phyloP scores from a whole-genome alignment of 805 yeast genomes.

The Ogataea sp. region DNA sequence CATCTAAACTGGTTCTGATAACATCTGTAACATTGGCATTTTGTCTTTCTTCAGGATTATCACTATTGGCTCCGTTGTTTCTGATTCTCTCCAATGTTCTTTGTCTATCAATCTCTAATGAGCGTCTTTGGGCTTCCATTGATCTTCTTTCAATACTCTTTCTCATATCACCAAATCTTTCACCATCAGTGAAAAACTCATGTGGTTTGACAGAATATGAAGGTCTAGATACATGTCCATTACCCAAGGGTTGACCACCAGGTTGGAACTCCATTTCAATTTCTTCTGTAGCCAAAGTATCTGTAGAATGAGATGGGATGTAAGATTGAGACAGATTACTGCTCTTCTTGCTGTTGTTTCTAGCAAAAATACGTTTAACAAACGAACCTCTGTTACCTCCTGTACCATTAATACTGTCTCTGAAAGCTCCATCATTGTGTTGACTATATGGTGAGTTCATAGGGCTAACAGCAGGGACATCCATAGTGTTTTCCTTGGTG shows the following conservation, averaged over 20 bases:
- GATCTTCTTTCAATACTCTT: conserved; percentile 11
- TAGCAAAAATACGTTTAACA: conserved; percentile 29
- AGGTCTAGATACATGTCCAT: conserved; percentile 27
- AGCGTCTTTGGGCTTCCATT: conserved; percentile 12
- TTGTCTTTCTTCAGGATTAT: conserved; percentile 11
- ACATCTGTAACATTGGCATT: conserved; percentile 14
- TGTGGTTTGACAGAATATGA: conserved; percentile 18
- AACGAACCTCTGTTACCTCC: conserved; percentile 30
- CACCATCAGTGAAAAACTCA: conserved; percentile 12
- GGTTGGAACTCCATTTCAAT: conserved; percentile 36
- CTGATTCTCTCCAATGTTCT: conserved; percentile 11
- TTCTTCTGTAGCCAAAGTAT: conserved; percentile 38
- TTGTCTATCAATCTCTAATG: conserved; percentile 13
- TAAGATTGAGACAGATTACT: conserved; percentile 24
- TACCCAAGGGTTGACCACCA: conserved; percentile 7
- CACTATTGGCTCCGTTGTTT: conserved; percentile 10
- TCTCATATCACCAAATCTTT: conserved; percentile 12
- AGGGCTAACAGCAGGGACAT: conserved; percentile 11
- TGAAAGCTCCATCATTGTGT: conserved; percentile 10
- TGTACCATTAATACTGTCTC: conserved; percentile 26
- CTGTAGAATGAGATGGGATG: conserved; percentile 25
- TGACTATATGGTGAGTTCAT: conserved; percentile 8
- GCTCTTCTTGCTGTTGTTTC: conserved; percentile 11
- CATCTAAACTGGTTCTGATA: conserved; percentile 29
- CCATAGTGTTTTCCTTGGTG: conserved; percentile 24